phyloP scores from a whole-genome alignment of 164 flowering plant species.

The Vitis cinerea region DNA sequence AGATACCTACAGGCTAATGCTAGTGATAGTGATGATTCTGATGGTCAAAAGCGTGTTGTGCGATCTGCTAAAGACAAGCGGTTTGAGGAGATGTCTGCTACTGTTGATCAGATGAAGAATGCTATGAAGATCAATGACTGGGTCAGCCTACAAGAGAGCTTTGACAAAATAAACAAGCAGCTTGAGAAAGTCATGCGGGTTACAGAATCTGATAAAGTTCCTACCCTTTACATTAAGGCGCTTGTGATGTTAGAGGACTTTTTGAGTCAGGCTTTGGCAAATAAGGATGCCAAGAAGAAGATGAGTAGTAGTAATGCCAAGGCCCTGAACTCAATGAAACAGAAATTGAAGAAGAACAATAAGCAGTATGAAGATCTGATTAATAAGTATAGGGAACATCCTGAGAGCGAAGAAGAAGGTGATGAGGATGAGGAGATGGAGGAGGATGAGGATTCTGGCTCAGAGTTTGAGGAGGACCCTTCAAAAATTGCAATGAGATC shows the following conservation, averaged over 20 bases:
- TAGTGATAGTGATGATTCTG: slow-evolving; percentile 71
- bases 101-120: slow-evolving; percentile 89
- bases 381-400: slow-evolving; percentile 67
- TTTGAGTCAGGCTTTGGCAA: slow-evolving; percentile 66
- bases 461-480: slow-evolving; percentile 51
- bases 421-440: slow-evolving; percentile 29
- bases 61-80: slow-evolving; percentile 83
- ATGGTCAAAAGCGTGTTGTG: slow-evolving; percentile 63
- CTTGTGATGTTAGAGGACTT: slow-evolving; percentile 85
- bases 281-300: slow-evolving; percentile 93
- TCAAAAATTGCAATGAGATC: slow-evolving; percentile 12
- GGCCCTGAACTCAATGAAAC: slow-evolving; percentile 91
- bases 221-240: slow-evolving; percentile 66
- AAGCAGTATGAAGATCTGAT: slow-evolving; percentile 80
- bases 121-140: slow-evolving; percentile 94
- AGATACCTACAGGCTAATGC: slow-evolving; percentile 43
- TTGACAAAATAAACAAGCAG: slow-evolving; percentile 87
- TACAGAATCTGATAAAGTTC: slow-evolving; percentile 64
- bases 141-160: slow-evolving; percentile 84
- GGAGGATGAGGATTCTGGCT: slow-evolving; percentile 36
- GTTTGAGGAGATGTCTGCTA: slow-evolving; percentile 67
- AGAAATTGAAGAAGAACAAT: slow-evolving; percentile 91
- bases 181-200: slow-evolving; percentile 89
- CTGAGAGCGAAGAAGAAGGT: slow-evolving; percentile 66
- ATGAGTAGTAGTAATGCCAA: slow-evolving; percentile 85